Conservation (phyloP, 139 green algal species). For the Gonium pectorale region DNA sequence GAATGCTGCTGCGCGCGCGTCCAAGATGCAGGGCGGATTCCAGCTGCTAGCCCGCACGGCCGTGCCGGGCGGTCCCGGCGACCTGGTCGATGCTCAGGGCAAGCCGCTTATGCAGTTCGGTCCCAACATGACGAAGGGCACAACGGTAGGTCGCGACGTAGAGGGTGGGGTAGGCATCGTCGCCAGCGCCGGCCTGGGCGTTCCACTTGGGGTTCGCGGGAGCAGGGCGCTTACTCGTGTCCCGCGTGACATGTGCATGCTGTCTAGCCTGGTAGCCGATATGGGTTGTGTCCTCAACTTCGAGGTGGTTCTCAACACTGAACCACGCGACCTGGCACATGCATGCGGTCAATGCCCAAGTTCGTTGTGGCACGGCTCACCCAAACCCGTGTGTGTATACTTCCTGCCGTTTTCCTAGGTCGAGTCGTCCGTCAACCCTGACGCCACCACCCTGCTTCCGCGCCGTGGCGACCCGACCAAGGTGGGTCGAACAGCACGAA, state of each 20-base stretch:
- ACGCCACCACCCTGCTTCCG: background rate
- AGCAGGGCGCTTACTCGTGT: too few relatives aligned
- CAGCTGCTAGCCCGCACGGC: conserved; percentile 8
- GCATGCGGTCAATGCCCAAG: too few relatives aligned
- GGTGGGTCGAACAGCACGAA: background rate
- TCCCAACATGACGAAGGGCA: background rate
- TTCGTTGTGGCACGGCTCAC: too few relatives aligned
- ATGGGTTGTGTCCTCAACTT: too few relatives aligned
- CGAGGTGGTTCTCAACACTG: too few relatives aligned
- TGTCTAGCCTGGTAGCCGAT: too few relatives aligned
- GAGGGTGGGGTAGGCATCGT: too few relatives aligned
- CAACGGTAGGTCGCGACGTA: background rate
- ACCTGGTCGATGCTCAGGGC: background rate
- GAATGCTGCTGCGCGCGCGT: background rate
- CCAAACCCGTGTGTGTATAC: too few relatives aligned
- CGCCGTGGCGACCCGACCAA: conserved; percentile 12
- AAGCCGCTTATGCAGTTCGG: background rate
- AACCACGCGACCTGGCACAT: too few relatives aligned
- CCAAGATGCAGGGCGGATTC: conserved; percentile 1
- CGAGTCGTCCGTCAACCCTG: conserved; percentile 1
- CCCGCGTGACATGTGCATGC: too few relatives aligned
- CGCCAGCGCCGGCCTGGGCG: too few relatives aligned
- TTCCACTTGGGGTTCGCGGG: too few relatives aligned
- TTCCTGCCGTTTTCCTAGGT: background rate
- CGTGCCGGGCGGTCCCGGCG: background rate